These are phyloP conservation scores for Chlorophyllum brunneum DNA, from an alignment of 768 basidiomycete genomes.

Conservation along the genomic window DNA sequence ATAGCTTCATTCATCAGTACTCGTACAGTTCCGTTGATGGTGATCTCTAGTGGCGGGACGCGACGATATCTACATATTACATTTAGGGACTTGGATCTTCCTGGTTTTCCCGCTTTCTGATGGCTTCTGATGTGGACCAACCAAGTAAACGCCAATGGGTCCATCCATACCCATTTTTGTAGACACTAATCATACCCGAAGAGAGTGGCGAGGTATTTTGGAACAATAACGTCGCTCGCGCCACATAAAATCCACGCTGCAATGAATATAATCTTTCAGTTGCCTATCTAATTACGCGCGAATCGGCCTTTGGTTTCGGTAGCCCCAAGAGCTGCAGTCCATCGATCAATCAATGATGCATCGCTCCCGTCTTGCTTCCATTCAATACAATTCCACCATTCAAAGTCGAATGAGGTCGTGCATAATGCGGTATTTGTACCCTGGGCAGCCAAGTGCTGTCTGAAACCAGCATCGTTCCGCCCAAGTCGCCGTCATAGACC, in stretches of 20 bases:
- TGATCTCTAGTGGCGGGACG: not conserved
- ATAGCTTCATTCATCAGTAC: not conserved
- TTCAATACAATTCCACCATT: not conserved
- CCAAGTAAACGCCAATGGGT: not conserved
- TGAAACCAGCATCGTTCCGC: not conserved
- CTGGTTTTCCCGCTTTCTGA: not conserved
- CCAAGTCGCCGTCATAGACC: not conserved
- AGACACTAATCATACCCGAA: not conserved
- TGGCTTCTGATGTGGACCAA: no score
- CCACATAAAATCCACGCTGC: not conserved
- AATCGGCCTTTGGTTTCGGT: not conserved
- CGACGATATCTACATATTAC: no score
- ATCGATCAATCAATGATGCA: not conserved
- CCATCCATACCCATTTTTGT: not conserved
- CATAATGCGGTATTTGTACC: not conserved
- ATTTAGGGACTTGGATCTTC: not conserved
- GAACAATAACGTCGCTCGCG: not conserved
- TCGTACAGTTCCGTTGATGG: not conserved
- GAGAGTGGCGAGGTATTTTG: not conserved
- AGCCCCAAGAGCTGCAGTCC: not conserved
- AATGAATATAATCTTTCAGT: not conserved
- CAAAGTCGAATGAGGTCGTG: not conserved
- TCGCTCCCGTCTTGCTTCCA: no score
- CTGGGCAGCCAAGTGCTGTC: not conserved
- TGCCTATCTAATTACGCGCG: not conserved